phyloP scores from a whole-genome alignment of 345 rosid genomes.

The Populus alba region DNA sequence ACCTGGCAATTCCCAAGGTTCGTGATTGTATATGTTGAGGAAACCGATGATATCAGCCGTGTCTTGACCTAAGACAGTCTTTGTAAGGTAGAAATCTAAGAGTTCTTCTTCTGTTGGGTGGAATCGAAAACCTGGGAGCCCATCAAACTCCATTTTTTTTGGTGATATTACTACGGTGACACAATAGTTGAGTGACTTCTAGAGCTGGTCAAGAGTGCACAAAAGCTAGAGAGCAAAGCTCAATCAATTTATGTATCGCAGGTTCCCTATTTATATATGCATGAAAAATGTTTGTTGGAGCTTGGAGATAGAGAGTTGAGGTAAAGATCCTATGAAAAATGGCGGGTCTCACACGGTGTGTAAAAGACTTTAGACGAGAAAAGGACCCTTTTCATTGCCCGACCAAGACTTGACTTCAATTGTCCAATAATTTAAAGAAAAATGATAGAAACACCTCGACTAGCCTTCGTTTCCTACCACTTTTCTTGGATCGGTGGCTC shows the following conservation, averaged over 20 bases:
- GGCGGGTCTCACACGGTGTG: constrained; percentile 14
- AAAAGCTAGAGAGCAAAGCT: not conserved
- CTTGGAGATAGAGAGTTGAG: not conserved
- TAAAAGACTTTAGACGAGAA: too few species aligned
- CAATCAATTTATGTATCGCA: not conserved
- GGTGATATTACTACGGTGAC: too few species aligned
- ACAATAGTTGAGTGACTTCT: too few species aligned
- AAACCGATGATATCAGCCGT: constrained; percentile 16
- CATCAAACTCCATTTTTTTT: too few species aligned
- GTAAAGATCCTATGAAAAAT: not conserved
- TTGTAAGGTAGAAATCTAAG: constrained; percentile 31
- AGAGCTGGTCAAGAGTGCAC: too few species aligned
- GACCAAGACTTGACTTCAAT: too few species aligned
- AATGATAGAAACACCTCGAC: too few species aligned
- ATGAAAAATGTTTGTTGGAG: not conserved
- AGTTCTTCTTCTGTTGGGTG: constrained; percentile 41
- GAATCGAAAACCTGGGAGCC: constrained; percentile 32
- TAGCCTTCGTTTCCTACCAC: too few species aligned
- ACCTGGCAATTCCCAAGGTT: constrained; percentile 38
- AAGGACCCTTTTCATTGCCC: too few species aligned
- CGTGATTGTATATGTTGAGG: constrained; percentile 28
- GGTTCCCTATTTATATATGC: not conserved
- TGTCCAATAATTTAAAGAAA: too few species aligned
- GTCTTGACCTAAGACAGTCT: constrained; percentile 9
- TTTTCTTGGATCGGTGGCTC: too few species aligned